These are phyloP conservation scores for Solanum paucissectum DNA, from an alignment of 257 asterid species.

Conservation along the genomic window DNA sequence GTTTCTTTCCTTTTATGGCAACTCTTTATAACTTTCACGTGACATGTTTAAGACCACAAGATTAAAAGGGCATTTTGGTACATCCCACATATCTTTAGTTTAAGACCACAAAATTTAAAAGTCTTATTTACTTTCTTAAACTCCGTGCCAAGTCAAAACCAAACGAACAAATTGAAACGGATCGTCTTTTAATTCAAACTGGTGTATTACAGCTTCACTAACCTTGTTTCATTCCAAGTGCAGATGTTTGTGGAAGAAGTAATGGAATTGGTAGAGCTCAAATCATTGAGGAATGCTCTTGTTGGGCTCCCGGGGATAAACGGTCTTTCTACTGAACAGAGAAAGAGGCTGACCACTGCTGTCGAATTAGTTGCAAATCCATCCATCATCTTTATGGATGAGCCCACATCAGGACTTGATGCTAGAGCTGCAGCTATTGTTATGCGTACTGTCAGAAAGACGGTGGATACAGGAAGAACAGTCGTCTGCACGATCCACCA, in stretches of 20 bases:
- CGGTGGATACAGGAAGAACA: conserved; percentile 81
- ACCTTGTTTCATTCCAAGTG: not conserved
- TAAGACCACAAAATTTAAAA: not conserved
- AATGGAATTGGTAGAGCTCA: conserved; percentile 75
- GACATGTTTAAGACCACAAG: not conserved
- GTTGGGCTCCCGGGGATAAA: conserved; percentile 84
- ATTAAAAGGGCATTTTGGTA: not conserved
- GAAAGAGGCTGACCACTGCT: conserved; percentile 78
- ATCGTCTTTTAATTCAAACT: not conserved
- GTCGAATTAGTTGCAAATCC: conserved; percentile 86
- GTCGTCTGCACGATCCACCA: conserved; percentile 88
- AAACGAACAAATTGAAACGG: not conserved
- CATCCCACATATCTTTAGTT: fast-evolving
- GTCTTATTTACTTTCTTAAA: not conserved
- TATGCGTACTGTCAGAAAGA: conserved; percentile 77
- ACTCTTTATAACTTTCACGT: not conserved
- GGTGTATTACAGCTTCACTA: not conserved
- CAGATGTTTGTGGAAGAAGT: conserved; percentile 93
- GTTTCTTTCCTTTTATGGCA: not conserved
- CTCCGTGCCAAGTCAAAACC: not conserved
- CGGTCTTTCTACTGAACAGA: conserved; percentile 83
- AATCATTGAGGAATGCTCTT: conserved; percentile 51
- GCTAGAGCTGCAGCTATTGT: conserved; percentile 92
- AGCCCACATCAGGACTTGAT: conserved; percentile 86
- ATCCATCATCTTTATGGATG: conserved; percentile 82